These are phyloP conservation scores for Trypanosoma platydactyli DNA, from an alignment of 208 protist species.

Conservation along the genomic window DNA sequence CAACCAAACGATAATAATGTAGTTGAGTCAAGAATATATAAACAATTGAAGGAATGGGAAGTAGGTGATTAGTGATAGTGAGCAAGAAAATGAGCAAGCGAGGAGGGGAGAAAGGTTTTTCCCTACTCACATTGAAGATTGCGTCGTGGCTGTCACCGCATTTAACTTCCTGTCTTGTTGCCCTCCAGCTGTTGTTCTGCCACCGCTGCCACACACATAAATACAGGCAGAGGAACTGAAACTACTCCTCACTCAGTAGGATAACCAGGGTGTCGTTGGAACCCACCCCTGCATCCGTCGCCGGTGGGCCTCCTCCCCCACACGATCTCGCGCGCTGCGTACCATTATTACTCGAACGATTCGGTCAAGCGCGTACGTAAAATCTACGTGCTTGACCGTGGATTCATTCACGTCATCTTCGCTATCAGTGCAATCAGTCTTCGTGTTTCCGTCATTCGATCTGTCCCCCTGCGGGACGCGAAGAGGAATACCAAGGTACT, in stretches of 20 bases:
- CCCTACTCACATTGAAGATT: too few relatives aligned
- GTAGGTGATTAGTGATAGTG: too few relatives aligned
- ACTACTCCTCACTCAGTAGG: background rate
- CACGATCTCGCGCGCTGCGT: conserved; percentile 48
- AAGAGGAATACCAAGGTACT: conserved; percentile 68
- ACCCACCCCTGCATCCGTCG: conserved; percentile 60
- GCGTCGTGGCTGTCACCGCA: too few relatives aligned
- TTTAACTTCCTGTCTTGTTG: too few relatives aligned
- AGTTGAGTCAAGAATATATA: too few relatives aligned
- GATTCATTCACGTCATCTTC: conserved; percentile 15
- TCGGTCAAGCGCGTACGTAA: conserved; percentile 70
- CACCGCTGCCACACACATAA: too few relatives aligned
- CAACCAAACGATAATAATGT: too few relatives aligned
- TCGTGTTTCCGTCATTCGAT: conserved; percentile 12
- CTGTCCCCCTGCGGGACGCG: conserved; percentile 11
- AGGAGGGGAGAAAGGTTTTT: too few relatives aligned
- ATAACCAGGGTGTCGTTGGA: conserved; percentile 15
- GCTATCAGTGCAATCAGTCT: conserved; percentile 18
- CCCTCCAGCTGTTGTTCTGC: too few relatives aligned
- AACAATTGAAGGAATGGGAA: too few relatives aligned
- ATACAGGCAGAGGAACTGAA: conserved; percentile 30
- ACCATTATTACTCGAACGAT: conserved; percentile 73
- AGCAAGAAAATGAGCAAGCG: too few relatives aligned
- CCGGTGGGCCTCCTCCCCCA: conserved; percentile 56
- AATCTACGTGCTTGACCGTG: conserved; percentile 44